Evolutionary conservation across 2,329 filamentous ascomycete species (phyloP).

Genomic region (Colletotrichum caudatum): DNA sequence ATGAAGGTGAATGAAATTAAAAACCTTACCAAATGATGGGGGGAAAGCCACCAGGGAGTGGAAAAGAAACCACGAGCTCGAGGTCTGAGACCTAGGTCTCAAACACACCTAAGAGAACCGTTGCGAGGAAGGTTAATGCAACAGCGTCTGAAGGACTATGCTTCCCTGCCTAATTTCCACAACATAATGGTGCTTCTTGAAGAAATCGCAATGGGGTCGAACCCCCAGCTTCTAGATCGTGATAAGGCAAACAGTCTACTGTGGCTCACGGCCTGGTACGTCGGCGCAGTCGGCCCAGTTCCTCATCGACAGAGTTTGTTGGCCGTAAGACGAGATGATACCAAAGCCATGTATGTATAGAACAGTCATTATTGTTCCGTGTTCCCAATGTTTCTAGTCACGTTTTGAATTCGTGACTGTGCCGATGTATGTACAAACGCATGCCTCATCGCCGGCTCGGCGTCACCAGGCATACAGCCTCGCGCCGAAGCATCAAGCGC

Average conservation of each 20-base stretch:
- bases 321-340: neutral
- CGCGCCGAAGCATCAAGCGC: neutral
- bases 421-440: neutral
- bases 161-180: neutral
- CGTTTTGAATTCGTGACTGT: neutral
- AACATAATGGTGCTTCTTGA: neutral
- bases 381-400: neutral
- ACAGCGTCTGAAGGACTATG: neutral
- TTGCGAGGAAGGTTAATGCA: neutral
- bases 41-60: neutral
- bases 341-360: neutral
- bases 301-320: neutral
- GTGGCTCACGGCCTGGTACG: neutral
- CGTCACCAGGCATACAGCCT: neutral
- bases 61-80: neutral
- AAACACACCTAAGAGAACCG: neutral
- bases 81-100: neutral
- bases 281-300: neutral
- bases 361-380: neutral
- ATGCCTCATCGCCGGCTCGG: neutral
- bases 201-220: neutral
- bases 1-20: no score
- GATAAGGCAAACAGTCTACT: neutral
- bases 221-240: neutral
- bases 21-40: no score